Percentiles rank a stretch among this genome's conserved stretches.
These are phyloP conservation scores for Tolypocladium endophyticum DNA, from an alignment of 2,329 filamentous ascomycete species.

Conservation along the genomic window DNA sequence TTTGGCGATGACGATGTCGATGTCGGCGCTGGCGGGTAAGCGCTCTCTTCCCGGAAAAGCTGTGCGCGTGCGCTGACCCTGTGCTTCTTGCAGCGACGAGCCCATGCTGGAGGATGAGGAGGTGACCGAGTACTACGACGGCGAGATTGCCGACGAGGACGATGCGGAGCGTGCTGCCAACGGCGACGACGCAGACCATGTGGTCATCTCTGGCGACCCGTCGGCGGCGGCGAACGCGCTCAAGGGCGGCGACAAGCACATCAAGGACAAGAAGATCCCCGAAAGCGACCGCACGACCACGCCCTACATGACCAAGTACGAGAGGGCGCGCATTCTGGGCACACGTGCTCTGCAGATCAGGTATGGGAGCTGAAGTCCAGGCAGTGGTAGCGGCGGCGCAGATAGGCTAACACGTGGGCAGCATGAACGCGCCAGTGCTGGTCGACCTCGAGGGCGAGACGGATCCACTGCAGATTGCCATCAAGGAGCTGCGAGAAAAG, in stretches of 20 bases:
- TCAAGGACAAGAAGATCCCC: conserved; percentile 79
- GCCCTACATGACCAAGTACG: conserved; percentile 99
- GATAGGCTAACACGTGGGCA: conserved; percentile 21
- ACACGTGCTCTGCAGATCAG: conserved; percentile 93
- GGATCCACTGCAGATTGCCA: conserved; percentile 91
- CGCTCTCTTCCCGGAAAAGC: conserved; percentile 6
- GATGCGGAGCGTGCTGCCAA: conserved; percentile 40
- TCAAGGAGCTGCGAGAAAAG: conserved; percentile 96
- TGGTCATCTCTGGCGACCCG: conserved; percentile 52
- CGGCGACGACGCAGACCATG: conserved; percentile 47
- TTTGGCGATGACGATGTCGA: conserved; percentile 58
- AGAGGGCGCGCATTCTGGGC: conserved; percentile 84
- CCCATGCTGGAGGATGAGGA: conserved; percentile 65
- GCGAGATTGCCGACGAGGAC: conserved; percentile 43
- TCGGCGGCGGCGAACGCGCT: conserved; percentile 45
- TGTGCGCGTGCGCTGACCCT: conserved; percentile 14
- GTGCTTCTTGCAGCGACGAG: conserved; percentile 43
- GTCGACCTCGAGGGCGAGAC: conserved; percentile 97
- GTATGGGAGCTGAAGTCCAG: conserved; percentile 35
- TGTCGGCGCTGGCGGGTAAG: conserved; percentile 47
- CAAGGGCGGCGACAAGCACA: conserved; percentile 42
- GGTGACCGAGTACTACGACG: conserved; percentile 44
- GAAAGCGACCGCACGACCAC: conserved; percentile 84
- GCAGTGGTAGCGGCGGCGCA: background rate
- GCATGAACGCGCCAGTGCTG: conserved; percentile 94